A percentile compares a stretch with the other conserved stretches of the same genome.
These are phyloP conservation scores for Penicillium atrosanguineum DNA, from an alignment of 495 filamentous ascomycete genomes.

Conservation along the genomic window DNA sequence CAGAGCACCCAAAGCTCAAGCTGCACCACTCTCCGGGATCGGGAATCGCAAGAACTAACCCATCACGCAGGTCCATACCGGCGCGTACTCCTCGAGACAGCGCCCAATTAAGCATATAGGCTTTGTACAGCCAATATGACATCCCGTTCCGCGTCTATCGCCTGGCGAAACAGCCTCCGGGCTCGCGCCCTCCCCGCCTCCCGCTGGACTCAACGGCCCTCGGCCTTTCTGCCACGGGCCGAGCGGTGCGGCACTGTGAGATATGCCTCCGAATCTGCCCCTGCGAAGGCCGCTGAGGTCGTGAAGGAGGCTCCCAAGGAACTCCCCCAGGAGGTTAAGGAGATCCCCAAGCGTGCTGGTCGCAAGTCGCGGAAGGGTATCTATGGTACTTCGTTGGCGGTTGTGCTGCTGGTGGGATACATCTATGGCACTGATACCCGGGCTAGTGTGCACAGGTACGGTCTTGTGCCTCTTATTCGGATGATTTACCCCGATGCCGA, in stretches of 20 bases:
- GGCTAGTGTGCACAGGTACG: conserved; percentile 77
- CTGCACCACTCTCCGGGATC: not conserved
- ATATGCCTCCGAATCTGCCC: conserved; percentile 33
- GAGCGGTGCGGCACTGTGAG: conserved; percentile 17
- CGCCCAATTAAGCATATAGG: conserved; percentile 16
- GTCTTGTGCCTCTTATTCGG: conserved; percentile 72
- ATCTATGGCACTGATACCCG: conserved; percentile 89
- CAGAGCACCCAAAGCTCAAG: not conserved
- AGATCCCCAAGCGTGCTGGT: conserved; percentile 33
- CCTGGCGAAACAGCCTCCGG: conserved; percentile 28
- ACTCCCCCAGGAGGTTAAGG: conserved; percentile 28
- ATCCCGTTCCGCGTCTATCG: conserved; percentile 23
- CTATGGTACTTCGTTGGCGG: conserved; percentile 54
- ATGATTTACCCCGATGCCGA: conserved; percentile 78
- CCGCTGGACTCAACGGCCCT: conserved; percentile 25
- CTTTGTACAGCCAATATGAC: conserved; percentile 21
- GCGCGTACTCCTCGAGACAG: conserved; percentile 15
- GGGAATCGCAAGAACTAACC: conserved; percentile 10
- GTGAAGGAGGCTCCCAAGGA: conserved; percentile 31
- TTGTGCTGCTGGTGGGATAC: conserved; percentile 55
- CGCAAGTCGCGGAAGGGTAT: conserved; percentile 44
- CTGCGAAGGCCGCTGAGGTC: conserved; percentile 15
- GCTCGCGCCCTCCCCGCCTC: conserved; percentile 28
- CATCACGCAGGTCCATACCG: conserved; percentile 16
- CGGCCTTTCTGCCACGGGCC: conserved; percentile 13